These are phyloP conservation scores for Didymella keratinophila DNA, from an alignment of 2,329 filamentous ascomycete genomes.

Conservation along the genomic window DNA sequence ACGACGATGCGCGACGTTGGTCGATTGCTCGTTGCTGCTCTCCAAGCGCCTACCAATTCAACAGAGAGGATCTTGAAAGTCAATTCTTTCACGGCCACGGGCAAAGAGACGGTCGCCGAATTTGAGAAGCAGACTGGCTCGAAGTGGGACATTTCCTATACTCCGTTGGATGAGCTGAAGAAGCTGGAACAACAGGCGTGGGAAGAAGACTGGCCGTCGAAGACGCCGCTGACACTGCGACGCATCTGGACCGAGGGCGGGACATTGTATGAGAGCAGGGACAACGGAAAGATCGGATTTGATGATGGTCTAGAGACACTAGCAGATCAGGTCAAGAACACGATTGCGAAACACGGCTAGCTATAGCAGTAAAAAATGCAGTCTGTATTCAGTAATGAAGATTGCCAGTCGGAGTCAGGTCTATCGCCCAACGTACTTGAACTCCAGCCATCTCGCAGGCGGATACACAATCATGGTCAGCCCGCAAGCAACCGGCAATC, in stretches of 20 bases:
- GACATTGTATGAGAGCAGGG: constrained; percentile 72
- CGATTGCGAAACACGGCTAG: constrained; percentile 20
- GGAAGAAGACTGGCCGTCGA: constrained; percentile 60
- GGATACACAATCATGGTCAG: constrained; percentile 65
- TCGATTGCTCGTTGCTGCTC: constrained; percentile 68
- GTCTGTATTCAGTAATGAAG: neutral
- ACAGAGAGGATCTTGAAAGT: constrained; percentile 67
- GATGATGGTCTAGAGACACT: constrained; percentile 62
- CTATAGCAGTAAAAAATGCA: neutral
- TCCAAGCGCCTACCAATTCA: constrained; percentile 60
- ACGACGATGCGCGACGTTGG: constrained; percentile 77
- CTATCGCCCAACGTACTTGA: constrained; percentile 39
- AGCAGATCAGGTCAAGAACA: constrained; percentile 54
- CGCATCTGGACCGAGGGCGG: constrained; percentile 78
- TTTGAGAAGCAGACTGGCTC: constrained; percentile 71
- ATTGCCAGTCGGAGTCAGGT: neutral
- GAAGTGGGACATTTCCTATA: constrained; percentile 64
- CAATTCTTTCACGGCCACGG: constrained; percentile 74
- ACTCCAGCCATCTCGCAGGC: constrained; percentile 61
- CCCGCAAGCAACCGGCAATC: constrained; percentile 61
- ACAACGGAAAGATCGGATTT: constrained; percentile 65
- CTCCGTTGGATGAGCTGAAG: constrained; percentile 62
- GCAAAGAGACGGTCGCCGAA: constrained; percentile 68
- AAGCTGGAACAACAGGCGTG: constrained; percentile 67
- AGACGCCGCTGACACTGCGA: constrained; percentile 67